These are phyloP conservation scores for Chalciporus chontae DNA, from an alignment of 768 basidiomycete genomes.

Conservation along the genomic window DNA sequence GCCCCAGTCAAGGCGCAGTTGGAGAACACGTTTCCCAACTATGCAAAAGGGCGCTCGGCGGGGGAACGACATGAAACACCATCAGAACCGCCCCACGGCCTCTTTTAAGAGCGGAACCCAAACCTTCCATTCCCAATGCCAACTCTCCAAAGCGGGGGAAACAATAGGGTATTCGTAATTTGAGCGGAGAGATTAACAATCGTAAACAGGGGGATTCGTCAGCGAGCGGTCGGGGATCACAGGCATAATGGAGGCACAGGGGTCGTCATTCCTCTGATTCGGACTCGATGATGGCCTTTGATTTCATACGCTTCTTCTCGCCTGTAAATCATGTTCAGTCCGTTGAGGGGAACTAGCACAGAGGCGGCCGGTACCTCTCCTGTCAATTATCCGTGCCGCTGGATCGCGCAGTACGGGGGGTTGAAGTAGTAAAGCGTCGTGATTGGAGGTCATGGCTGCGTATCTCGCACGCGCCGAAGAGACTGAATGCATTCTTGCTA, in stretches of 20 bases:
- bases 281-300: background rate
- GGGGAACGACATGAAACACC: background rate
- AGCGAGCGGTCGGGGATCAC: background rate
- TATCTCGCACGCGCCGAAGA: slow-evolving; percentile 30
- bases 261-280: background rate
- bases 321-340: too few relatives aligned
- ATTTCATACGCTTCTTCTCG: background rate
- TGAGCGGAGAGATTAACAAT: too few relatives aligned
- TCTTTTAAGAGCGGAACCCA: background rate
- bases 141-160: background rate
- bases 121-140: background rate
- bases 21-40: background rate
- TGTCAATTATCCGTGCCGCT: background rate
- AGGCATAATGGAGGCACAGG: background rate
- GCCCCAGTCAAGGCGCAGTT: background rate
- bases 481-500: slow-evolving; percentile 11
- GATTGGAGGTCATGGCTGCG: slow-evolving; percentile 30
- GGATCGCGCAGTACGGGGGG: background rate
- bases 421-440: background rate
- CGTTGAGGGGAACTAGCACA: too few relatives aligned
- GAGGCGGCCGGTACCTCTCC: background rate
- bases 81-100: background rate
- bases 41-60: background rate
- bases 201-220: background rate
- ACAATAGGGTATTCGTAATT: too few relatives aligned